Evolutionary conservation across 1,284 basidiomycete genomes (phyloP).

Genomic region (Irpex sp.): DNA sequence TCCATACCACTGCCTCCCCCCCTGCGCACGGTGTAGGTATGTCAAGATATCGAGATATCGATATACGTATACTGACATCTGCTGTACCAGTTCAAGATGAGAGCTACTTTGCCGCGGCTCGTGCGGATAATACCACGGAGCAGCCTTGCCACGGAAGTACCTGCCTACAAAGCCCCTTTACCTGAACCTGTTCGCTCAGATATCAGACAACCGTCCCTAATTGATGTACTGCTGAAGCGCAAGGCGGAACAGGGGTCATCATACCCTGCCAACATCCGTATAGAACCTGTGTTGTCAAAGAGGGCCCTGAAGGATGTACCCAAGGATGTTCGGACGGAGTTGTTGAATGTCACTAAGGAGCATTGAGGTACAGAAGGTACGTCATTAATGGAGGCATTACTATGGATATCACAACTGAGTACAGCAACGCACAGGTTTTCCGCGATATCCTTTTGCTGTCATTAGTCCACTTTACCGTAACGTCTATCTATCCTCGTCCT

Average conservation of each 20-base stretch:
- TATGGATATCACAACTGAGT: not conserved
- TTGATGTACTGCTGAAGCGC: constrained; percentile 35
- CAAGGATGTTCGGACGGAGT: constrained; percentile 26
- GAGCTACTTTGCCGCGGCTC: constrained; percentile 29
- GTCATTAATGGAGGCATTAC: not conserved
- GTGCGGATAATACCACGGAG: constrained; percentile 37
- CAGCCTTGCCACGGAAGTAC: constrained; percentile 20
- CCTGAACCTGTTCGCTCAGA: constrained; percentile 22
- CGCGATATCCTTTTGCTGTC: not conserved
- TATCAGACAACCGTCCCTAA: constrained; percentile 26
- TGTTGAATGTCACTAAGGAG: constrained; percentile 37
- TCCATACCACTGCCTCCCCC: no score
- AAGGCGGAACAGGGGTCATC: constrained; percentile 30
- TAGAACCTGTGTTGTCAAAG: constrained; percentile 35
- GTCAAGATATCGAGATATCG: not conserved
- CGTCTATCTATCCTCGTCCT: not conserved
- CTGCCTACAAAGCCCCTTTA: constrained; percentile 19
- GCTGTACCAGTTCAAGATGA: constrained; percentile 21
- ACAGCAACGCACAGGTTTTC: not conserved
- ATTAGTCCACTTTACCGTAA: not conserved
- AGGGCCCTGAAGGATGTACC: constrained; percentile 32
- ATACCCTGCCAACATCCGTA: constrained; percentile 40
- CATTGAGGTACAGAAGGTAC: constrained; percentile 15
- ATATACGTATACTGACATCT: not conserved
- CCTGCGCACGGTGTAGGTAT: no score